Conservation (phyloP, 1,284 basidiomycete genomes). For the Rhodotorula sp. region DNA sequence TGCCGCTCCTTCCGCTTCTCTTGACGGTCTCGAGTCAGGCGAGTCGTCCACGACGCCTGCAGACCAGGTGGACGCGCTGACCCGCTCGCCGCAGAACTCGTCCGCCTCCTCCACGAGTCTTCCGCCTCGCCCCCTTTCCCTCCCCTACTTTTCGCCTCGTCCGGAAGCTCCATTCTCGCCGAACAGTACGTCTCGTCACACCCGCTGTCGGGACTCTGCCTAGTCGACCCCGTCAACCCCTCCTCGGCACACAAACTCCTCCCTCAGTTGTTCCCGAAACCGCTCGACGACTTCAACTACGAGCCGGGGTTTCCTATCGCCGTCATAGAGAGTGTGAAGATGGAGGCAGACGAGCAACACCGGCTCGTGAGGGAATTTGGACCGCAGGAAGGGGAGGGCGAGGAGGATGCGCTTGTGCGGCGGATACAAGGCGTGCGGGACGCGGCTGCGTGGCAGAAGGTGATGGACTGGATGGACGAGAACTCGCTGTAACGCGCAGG, state of each 20-base stretch:
- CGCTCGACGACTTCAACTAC: slow-evolving; percentile 25
- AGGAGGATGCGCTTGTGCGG: slow-evolving; percentile 13
- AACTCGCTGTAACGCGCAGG: slow-evolving; percentile 16
- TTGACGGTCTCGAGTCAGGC: slow-evolving; percentile 23
- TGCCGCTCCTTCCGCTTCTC: neutral
- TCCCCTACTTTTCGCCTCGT: slow-evolving; percentile 23
- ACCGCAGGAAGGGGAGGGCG: slow-evolving; percentile 2
- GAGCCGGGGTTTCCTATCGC: slow-evolving; percentile 31
- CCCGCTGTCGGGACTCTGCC: slow-evolving; percentile 27
- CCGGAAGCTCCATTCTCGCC: slow-evolving; percentile 14
- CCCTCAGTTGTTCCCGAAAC: neutral
- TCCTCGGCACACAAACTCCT: neutral
- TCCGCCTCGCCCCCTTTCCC: slow-evolving; percentile 28
- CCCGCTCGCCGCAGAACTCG: slow-evolving; percentile 14
- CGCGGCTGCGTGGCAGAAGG: slow-evolving; percentile 4
- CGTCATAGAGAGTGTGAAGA: neutral
- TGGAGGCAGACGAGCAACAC: neutral
- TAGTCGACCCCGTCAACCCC: slow-evolving; percentile 10
- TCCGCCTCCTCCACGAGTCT: slow-evolving; percentile 6
- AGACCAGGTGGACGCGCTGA: neutral
- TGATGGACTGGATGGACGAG: slow-evolving; percentile 36
- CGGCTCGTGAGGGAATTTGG: slow-evolving; percentile 18
- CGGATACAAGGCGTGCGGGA: neutral
- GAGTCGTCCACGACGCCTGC: neutral
- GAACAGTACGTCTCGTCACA: slow-evolving; percentile 36